Evolutionary conservation across 2,329 filamentous ascomycete genomes (phyloP), one percentile per base, ranked within the genome.

Genomic region (Trichophyton benhamiae): DNA sequence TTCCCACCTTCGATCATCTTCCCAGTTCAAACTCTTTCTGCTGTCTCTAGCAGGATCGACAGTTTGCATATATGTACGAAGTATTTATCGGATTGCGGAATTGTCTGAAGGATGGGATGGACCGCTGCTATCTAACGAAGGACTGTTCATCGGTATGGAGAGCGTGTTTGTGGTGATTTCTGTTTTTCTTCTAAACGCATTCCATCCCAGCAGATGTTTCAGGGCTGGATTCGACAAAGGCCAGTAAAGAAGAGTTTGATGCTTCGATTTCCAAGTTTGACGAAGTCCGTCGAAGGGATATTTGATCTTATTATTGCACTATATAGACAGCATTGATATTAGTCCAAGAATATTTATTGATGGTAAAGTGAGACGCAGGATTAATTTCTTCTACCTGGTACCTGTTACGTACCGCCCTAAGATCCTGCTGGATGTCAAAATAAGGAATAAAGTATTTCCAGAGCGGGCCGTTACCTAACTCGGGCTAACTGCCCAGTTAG

Each of bases 61-160:
- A n/a, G 59, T 87, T 11, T 80, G 79, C 66, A 83, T 89, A 67
- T 81, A 88, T 64, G 81, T 82, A 67, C 78, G 87, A 7, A 84
- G 81, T 65, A 80, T 84, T 48, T 89, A 84, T 72, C 80, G 87
- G 60, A 81, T 87, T 22, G 82, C 81, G 0, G 86, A 89, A 77
- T 73, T 89, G 65, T 82, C 79, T 64, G 76, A 81, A 59, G 86
- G 86, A 0, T 89, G 84, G 81, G 72, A 68, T 2, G 84, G 85
- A 0, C 71, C 77, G 22, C 71, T 88, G 66, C 85, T 86, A 69
- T 71, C 68, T 38, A 71, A 80, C 42, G 76, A 86, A 72, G 74
- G 73, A 42, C 72, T 82, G 61, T 85, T 86, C 68, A 78, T 85
- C 63, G 79, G 73, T 3, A 78, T 86, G 60, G 83, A 86, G 75